Conservation (phyloP, 108 stramenopile genomes). For the Seminavis robusta region DNA sequence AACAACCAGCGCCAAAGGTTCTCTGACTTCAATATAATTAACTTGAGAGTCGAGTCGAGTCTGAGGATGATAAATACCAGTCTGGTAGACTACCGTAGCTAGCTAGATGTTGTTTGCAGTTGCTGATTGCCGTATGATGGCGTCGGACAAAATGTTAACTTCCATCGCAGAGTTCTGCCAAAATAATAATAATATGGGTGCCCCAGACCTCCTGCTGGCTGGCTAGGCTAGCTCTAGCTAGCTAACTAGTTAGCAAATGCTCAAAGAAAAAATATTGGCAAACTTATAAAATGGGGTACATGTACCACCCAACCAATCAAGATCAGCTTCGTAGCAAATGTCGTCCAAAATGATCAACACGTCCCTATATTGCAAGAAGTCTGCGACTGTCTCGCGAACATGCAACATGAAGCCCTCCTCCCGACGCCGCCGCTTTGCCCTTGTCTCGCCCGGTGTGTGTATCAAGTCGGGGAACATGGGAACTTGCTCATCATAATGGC, state of each 20-base stretch:
- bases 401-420: conserved; percentile 73
- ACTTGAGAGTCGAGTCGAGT: too few relatives aligned
- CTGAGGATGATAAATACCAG: too few relatives aligned
- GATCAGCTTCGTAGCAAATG: conserved; percentile 56
- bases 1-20: conserved; percentile 70
- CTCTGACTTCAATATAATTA: too few relatives aligned
- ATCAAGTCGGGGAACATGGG: conserved; percentile 55
- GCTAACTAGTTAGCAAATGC: too few relatives aligned
- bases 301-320: conserved; percentile 73
- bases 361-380: conserved; percentile 42
- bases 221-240: conserved; percentile 17
- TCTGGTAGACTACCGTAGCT: conserved; percentile 50
- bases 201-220: too few relatives aligned
- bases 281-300: conserved; percentile 9
- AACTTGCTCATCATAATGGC: conserved; percentile 26
- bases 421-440: conserved; percentile 39
- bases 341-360: conserved; percentile 73
- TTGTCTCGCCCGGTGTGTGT: conserved; percentile 51
- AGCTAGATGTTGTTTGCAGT: too few relatives aligned
- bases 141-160: too few relatives aligned
- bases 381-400: conserved; percentile 57
- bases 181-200: too few relatives aligned
- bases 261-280: too few relatives aligned
- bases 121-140: too few relatives aligned
- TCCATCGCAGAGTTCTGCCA: too few relatives aligned